Evolutionary conservation across 179 eudicot genomes (phyloP), one percentile per base, ranked within the genome.

Genomic region (Silene noctiflora): DNA sequence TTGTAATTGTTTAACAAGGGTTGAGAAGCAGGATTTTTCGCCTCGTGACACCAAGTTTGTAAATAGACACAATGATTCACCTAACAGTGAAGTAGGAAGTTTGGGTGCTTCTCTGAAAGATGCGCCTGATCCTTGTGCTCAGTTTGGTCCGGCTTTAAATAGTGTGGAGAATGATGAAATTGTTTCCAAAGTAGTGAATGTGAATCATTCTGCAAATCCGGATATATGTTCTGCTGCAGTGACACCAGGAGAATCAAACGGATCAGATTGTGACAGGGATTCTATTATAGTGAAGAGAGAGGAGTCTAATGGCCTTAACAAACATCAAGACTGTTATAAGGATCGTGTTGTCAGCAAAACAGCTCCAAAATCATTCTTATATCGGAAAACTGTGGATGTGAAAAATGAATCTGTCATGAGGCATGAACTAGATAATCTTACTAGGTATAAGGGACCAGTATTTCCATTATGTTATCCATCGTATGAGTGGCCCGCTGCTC

Each of bases 401-500:
- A 82, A 76, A 80, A 81, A 75, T 71, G 85, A 84, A 78, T 51
- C 71, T 75, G 73, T 72, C 69, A 76, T 19, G 19, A 70, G 78
- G 74, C 84, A 77, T 79, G 90, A 86, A 83, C 83, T 69, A 77
- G 86, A 74, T 66, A 81, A 76, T 60, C 73, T 68, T 81, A 75
- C 84, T 67, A 74, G 76, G 62, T 84, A 76, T 72, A 78, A 83
- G 70, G 81, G 76, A 62, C 83, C 87, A 63, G 69, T 84, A 60
- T 77, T 80, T 80, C 85, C 88, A 33, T 78, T 89, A 22, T 88
- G 89, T 71, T 85, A 85, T 69, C 86, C 87, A 64, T 88, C 98
- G 44, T 87, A 90, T 73, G 98, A 94, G 82, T 94, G 98, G 98
- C 98, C 97, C 46, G 84, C 85, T 84, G 83, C 89, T 74, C 91